These are phyloP conservation scores for Giardia duodenalis DNA, from an alignment of 208 protist genomes.

Conservation along the genomic window DNA sequence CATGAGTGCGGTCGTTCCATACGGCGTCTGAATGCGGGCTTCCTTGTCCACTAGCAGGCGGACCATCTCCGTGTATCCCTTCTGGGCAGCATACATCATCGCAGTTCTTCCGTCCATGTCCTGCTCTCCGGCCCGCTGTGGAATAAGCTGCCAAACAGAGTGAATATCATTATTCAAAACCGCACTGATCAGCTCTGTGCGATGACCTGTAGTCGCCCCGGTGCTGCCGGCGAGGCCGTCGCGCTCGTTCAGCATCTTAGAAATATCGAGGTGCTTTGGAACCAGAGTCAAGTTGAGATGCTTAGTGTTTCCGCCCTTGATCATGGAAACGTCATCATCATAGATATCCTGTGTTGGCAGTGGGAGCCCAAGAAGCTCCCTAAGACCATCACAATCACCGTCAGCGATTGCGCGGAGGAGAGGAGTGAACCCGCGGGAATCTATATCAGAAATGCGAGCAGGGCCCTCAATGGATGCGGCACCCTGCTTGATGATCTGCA, in stretches of 20 bases:
- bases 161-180: background rate
- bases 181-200: background rate
- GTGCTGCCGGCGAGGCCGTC: background rate
- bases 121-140: background rate
- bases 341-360: background rate
- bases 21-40: background rate
- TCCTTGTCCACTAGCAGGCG: background rate
- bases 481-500: background rate
- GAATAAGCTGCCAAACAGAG: background rate
- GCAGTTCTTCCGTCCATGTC: background rate
- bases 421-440: background rate
- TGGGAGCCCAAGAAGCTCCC: background rate
- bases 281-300: background rate
- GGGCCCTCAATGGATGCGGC: background rate
- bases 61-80: background rate
- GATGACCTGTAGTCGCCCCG: background rate
- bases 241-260: background rate
- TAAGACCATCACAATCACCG: background rate
- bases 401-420: background rate
- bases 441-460: background rate
- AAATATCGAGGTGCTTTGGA: background rate
- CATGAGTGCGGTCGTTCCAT: background rate
- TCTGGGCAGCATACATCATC: conserved; percentile 2
- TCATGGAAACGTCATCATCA: background rate
- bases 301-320: background rate